Base-by-base conservation (phyloP, 768 basidiomycete species). In the Lanmaoa pseudosensibilis region DNA sequence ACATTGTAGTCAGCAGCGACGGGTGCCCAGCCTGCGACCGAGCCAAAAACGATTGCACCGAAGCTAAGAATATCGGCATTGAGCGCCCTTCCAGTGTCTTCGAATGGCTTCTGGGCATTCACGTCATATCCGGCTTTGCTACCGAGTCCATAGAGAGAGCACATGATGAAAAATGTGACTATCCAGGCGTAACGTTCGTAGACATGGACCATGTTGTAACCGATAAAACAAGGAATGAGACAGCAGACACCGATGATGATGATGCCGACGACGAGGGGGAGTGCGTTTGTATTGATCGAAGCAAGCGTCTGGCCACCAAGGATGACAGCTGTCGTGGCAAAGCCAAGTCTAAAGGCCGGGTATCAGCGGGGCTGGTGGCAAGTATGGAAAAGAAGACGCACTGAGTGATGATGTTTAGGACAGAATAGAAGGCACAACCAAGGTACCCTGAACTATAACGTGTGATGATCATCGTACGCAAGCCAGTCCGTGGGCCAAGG, bases 161-260 rank as follows among this genome's bases (percentile, higher is more conserved):
- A 73, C 75, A 81, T 77, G 63, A 83, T 73, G 62, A 80, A 67
- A 41, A 75, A 66, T 15, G 70, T 70, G 27, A 76, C 62, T 6
- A 81, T 76, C 83, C 83, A 85, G 2, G 81, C 80, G 56, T 82
- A 85, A 15, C 82, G 76, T 56, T 83, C 83, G 62, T 78, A 83
- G 53, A 71, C 56, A 55, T 80, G 79, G 18, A 82, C 71, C 59
- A 77, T 62, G 54, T 80, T 58, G 56, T 80, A 80, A 4, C 79
- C 79, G 9, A 80, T 62, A 51, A 80, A 77, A 57, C 79, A 80
- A 18, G 78, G 78, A 19, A 80, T 63, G 33, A 80, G 60, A 46
- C 69, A 74, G 56, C 72, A 74, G 8, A 80, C 47, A 12, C 71
- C 72, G 27, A 80, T 72, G 39, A 84, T 76, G 50, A 81, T 73